phyloP scores from a whole-genome alignment of 2,329 filamentous ascomycete genomes.

The Knufia fluminis region DNA sequence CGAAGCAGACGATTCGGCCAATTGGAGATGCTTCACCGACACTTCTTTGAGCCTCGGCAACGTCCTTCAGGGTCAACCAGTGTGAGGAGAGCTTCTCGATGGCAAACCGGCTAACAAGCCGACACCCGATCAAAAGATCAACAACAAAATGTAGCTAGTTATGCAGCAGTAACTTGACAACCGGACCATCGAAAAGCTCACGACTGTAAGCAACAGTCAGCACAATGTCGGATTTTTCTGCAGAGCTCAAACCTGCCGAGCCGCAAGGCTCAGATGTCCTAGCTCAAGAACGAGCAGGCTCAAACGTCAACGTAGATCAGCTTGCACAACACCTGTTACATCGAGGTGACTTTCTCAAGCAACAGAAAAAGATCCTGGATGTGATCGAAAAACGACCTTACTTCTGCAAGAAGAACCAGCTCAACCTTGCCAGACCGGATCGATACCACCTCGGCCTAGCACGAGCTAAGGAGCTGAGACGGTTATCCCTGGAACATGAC shows the following conservation, averaged over 20 bases:
- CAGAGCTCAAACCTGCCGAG: conserved; percentile 38
- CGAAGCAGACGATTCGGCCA: not conserved
- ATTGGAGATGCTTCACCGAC: not conserved
- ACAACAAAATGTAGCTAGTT: not conserved
- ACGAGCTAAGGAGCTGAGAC: conserved; percentile 42
- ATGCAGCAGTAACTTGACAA: no score
- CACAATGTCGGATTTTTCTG: conserved; percentile 38
- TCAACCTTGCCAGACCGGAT: conserved; percentile 44
- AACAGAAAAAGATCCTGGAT: conserved; percentile 38
- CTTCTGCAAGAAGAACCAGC: conserved; percentile 42
- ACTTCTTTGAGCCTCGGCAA: conserved; percentile 4
- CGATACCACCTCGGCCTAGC: conserved; percentile 45
- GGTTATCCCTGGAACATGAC: conserved; percentile 36
- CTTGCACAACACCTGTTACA: conserved; percentile 40
- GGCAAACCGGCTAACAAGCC: not conserved
- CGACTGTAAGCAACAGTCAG: no score
- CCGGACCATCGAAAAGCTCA: no score
- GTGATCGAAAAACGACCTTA: conserved; percentile 40
- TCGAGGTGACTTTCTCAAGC: conserved; percentile 39
- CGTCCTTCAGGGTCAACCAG: not conserved
- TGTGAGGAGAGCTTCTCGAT: conserved; percentile 2
- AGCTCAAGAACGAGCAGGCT: conserved; percentile 36
- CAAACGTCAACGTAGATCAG: conserved; percentile 35
- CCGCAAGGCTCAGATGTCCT: conserved; percentile 40
- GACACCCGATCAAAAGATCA: not conserved